A percentile compares a stretch with the other conserved stretches of the same genome.
Conservation (phyloP, 2,329 filamentous ascomycete genomes). For the Stachybotrys elegans region DNA sequence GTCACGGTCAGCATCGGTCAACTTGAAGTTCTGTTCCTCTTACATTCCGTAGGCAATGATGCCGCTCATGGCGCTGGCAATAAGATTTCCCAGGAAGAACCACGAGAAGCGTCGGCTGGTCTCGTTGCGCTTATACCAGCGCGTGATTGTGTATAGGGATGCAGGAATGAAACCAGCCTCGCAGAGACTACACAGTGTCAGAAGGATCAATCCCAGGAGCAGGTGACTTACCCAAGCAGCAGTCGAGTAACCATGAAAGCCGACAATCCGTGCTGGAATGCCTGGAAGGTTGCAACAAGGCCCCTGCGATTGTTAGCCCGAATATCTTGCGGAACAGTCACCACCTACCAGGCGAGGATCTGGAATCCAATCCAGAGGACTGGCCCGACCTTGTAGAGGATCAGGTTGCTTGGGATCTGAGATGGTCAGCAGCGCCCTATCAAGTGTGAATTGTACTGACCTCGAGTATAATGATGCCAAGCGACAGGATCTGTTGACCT, state of each 20-base stretch:
- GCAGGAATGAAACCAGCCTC: conserved; percentile 34
- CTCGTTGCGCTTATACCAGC: conserved; percentile 39
- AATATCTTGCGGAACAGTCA: conserved; percentile 15
- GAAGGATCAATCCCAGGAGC: too few relatives aligned
- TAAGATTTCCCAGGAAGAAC: conserved; percentile 38
- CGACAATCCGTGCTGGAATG: conserved; percentile 22
- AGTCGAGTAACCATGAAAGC: conserved; percentile 30
- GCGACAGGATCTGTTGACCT: conserved; percentile 37
- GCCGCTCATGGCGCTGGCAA: conserved; percentile 32
- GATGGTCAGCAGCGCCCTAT: neutral
- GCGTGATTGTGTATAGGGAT: conserved; percentile 37
- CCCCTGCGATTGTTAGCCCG: conserved; percentile 19
- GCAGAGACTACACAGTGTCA: conserved; percentile 4
- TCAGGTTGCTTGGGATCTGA: conserved; percentile 39
- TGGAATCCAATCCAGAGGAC: conserved; percentile 32
- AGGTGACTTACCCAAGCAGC: conserved; percentile 20
- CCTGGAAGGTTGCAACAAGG: conserved; percentile 27
- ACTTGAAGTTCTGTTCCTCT: conserved; percentile 43
- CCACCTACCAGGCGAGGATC: conserved; percentile 27
- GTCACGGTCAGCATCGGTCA: conserved; percentile 62
- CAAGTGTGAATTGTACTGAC: too few relatives aligned
- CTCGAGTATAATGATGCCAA: conserved; percentile 37
- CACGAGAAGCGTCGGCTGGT: conserved; percentile 35
- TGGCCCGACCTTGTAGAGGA: conserved; percentile 40
- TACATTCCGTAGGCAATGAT: conserved; percentile 33